Evolutionary conservation across 192 early-diverging fungal genomes (phyloP).

Genomic region (Backusella tarrabulga): DNA sequence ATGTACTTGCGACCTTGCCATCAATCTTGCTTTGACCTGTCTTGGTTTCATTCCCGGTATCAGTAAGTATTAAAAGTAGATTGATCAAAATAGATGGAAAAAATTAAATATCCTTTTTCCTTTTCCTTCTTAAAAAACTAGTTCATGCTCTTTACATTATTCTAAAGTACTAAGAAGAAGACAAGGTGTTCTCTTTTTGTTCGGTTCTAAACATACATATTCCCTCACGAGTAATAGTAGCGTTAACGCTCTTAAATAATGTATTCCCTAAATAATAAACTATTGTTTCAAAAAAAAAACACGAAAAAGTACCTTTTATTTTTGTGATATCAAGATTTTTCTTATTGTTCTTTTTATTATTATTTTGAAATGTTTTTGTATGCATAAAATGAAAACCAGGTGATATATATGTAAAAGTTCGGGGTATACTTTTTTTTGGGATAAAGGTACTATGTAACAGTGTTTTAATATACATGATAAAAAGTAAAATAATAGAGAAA

Average conservation of each 20-base stretch:
- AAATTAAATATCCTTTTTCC: no score
- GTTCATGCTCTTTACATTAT: slow-evolving; percentile 36
- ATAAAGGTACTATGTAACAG: neutral
- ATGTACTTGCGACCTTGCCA: slow-evolving; percentile 49
- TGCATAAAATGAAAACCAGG: slow-evolving; percentile 3
- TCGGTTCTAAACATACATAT: neutral
- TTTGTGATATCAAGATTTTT: neutral
- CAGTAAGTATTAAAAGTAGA: slow-evolving; percentile 22
- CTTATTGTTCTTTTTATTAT: slow-evolving; percentile 8
- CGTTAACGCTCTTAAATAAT: neutral
- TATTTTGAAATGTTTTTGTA: neutral
- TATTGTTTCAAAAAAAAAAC: neutral
- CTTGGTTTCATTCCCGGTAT: slow-evolving; percentile 67
- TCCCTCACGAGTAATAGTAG: neutral
- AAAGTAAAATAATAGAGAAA: no score
- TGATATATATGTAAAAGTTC: neutral
- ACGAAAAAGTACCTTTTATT: neutral
- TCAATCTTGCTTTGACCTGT: slow-evolving; percentile 66
- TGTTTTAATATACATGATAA: neutral
- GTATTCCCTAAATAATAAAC: neutral
- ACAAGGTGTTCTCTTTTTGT: neutral
- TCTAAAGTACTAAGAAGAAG: slow-evolving; percentile 26
- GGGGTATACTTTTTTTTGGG: neutral
- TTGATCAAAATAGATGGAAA: neutral
- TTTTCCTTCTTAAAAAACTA: neutral